Conservation (phyloP, 2,329 filamentous ascomycete genomes). For the Penicillium hesseltinei region DNA sequence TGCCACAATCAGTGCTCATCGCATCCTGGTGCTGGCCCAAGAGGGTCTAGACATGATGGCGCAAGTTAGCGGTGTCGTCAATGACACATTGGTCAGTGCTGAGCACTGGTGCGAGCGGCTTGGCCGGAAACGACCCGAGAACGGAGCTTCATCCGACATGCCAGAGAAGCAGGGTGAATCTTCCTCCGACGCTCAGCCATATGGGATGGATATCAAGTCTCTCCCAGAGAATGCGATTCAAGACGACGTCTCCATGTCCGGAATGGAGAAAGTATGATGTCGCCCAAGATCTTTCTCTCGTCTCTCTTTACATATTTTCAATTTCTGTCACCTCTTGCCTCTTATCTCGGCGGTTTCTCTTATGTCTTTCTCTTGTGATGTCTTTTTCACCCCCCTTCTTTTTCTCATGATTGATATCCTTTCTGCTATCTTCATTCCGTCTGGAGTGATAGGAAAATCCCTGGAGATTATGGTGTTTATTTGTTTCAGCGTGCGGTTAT, state of each 20-base stretch:
- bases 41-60: constrained; percentile 93
- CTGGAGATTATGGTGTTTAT: constrained; percentile 3
- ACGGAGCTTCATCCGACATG: constrained; percentile 22
- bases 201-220: constrained; percentile 32
- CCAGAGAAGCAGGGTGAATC: constrained; percentile 22
- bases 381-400: neutral
- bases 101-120: constrained; percentile 87
- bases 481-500: constrained; percentile 1
- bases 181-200: constrained; percentile 16
- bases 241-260: constrained; percentile 39
- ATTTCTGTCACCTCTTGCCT: constrained; percentile 1
- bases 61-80: constrained; percentile 82
- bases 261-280: constrained; percentile 31
- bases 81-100: constrained; percentile 84
- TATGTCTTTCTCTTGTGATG: neutral
- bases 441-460: constrained; percentile 1
- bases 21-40: constrained; percentile 79
- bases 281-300: neutral
- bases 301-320: constrained; percentile 2
- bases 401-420: constrained; percentile 29
- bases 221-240: constrained; percentile 16
- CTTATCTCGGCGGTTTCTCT: constrained; percentile 2
- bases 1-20: constrained; percentile 62
- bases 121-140: constrained; percentile 50
- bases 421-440: constrained; percentile 16